Conservation (phyloP, 441 rosid species). For the Raphanus hybrid region DNA sequence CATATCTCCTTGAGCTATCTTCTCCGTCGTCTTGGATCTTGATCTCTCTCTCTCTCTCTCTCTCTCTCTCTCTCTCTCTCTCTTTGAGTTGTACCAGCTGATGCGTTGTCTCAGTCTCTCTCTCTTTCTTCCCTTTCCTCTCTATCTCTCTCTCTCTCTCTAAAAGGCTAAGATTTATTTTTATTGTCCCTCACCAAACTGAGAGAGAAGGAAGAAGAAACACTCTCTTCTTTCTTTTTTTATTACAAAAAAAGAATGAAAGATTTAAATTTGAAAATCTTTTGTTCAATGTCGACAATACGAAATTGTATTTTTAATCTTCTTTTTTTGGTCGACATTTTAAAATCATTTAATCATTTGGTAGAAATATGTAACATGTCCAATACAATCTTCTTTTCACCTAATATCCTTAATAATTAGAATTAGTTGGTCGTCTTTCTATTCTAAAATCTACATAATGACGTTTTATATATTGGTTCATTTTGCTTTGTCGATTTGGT, state of each 20-base stretch:
- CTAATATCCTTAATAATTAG: background rate
- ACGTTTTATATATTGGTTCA: background rate
- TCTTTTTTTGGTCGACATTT: too few species aligned
- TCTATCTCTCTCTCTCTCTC: constrained; percentile 40
- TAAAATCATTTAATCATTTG: constrained; percentile 19
- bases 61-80: constrained; percentile 33
- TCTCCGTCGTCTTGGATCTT: constrained; percentile 40
- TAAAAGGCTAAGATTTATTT: constrained; percentile 23
- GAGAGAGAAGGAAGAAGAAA: constrained; percentile 39
- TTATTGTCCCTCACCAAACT: constrained; percentile 37
- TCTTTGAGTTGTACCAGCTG: constrained; percentile 63
- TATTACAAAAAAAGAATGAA: background rate
- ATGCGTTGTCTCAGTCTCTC: constrained; percentile 58
- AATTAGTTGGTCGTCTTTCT: constrained; percentile 17
- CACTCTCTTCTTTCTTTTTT: constrained; percentile 16
- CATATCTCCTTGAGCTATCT: constrained; percentile 31
- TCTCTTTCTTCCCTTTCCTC: background rate
- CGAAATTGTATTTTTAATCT: background rate
- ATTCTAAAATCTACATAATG: background rate
- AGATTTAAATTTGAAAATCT: constrained; percentile 8
- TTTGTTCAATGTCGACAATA: constrained; percentile 18
- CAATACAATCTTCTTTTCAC: constrained; percentile 15
- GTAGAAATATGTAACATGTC: background rate
- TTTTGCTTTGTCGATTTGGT: constrained; percentile 13
- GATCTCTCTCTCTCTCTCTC: constrained; percentile 35